phyloP scores from a whole-genome alignment of 2,329 filamentous ascomycete species.

The Grosmannia clavigera region DNA sequence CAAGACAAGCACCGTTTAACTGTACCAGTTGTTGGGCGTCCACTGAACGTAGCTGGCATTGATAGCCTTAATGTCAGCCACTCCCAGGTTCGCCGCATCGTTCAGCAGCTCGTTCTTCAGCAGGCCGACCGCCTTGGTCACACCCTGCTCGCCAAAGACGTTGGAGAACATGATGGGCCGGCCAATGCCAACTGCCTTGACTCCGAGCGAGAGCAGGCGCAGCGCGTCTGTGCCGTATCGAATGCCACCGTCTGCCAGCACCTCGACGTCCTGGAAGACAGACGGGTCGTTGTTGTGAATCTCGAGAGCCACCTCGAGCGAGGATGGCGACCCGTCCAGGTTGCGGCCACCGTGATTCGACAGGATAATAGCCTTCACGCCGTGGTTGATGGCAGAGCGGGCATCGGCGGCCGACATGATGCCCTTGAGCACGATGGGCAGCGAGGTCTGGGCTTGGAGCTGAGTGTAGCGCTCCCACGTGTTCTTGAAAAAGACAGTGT shows the following conservation, averaged over 20 bases:
- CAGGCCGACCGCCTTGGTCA: constrained; percentile 29
- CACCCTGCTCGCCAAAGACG: constrained; percentile 35
- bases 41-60: constrained; percentile 16
- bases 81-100: constrained; percentile 31
- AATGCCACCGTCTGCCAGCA: constrained; percentile 35
- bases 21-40: constrained; percentile 18
- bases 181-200: constrained; percentile 32
- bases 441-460: constrained; percentile 21
- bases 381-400: constrained; percentile 24
- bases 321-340: constrained; percentile 30
- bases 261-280: constrained; percentile 28
- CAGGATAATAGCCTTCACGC: constrained; percentile 33
- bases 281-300: constrained; percentile 28
- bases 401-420: constrained; percentile 20
- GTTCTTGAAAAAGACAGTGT: constrained; percentile 8
- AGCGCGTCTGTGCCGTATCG: constrained; percentile 34
- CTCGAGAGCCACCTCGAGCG: constrained; percentile 30
- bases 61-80: constrained; percentile 24
- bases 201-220: constrained; percentile 32
- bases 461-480: constrained; percentile 24
- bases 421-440: constrained; percentile 21
- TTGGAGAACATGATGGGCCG: constrained; percentile 36
- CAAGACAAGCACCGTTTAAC: neutral
- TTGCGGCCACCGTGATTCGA: constrained; percentile 40
- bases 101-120: constrained; percentile 37